These are phyloP conservation scores for Puccinia brachypodii DNA, from an alignment of 1,284 basidiomycete species.

Conservation along the genomic window DNA sequence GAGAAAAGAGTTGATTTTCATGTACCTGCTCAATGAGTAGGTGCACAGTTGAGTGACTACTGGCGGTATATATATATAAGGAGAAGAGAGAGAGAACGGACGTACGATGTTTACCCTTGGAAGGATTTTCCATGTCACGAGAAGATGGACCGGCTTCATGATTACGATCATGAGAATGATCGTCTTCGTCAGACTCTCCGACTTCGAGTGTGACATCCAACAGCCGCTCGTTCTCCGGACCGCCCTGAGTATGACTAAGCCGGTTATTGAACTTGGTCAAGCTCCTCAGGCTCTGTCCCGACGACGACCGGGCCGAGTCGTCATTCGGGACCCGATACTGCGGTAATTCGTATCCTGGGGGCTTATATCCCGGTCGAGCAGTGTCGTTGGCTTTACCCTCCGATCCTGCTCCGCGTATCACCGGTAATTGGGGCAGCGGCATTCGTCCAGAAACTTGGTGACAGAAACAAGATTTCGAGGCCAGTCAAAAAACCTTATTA, in stretches of 20 bases:
- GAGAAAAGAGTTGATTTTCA: too few species aligned
- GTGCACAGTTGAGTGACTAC: too few species aligned
- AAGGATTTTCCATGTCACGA: too few species aligned
- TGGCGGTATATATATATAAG: too few species aligned
- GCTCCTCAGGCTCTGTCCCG: background rate
- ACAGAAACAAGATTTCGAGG: background rate
- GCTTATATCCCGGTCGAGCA: background rate
- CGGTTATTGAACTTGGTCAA: background rate
- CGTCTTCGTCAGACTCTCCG: background rate
- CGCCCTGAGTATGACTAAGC: background rate
- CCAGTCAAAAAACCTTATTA: background rate
- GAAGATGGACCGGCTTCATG: background rate
- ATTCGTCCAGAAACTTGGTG: conserved; percentile 30
- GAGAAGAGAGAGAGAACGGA: too few species aligned
- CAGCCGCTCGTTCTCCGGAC: background rate
- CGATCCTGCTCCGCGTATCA: background rate
- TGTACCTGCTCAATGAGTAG: too few species aligned
- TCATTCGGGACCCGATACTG: background rate
- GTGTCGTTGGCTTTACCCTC: background rate
- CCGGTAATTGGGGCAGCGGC: conserved; percentile 21
- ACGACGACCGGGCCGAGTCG: background rate
- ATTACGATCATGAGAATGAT: background rate
- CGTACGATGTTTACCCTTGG: conserved; percentile 8
- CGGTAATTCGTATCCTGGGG: background rate
- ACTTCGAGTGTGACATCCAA: conserved; percentile 10